These are phyloP conservation scores for Paraleonurus japonicus DNA, from an alignment of 257 asterid genomes.

Conservation along the genomic window DNA sequence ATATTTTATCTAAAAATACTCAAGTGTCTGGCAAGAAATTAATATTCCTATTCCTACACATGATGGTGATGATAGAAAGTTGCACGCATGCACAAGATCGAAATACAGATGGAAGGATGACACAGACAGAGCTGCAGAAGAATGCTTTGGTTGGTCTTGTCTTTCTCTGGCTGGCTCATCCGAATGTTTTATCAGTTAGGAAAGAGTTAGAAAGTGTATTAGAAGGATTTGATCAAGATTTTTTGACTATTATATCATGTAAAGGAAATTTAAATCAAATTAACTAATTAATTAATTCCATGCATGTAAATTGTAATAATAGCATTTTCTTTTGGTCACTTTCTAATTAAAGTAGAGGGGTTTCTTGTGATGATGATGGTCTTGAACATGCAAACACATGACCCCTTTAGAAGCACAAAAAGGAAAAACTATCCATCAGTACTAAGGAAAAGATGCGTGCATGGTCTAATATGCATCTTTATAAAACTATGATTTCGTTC, in stretches of 20 bases:
- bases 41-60: neutral
- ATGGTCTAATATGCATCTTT: slow-evolving; percentile 11
- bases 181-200: slow-evolving; percentile 27
- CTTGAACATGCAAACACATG: slow-evolving; percentile 45
- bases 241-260: neutral
- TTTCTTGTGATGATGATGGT: slow-evolving; percentile 35
- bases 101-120: too few relatives aligned
- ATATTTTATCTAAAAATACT: too few relatives aligned
- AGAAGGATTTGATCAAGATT: slow-evolving; percentile 17
- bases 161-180: slow-evolving; percentile 13
- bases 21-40: slow-evolving; percentile 14
- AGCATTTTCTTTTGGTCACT: slow-evolving; percentile 18
- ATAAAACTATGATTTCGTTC: neutral
- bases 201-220: slow-evolving; percentile 22
- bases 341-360: slow-evolving; percentile 28
- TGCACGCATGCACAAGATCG: slow-evolving; percentile 27
- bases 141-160: slow-evolving; percentile 32
- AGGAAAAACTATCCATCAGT: slow-evolving; percentile 24
- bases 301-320: slow-evolving; percentile 20
- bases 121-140: too few relatives aligned
- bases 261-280: neutral
- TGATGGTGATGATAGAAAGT: slow-evolving; percentile 22
- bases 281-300: neutral
- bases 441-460: slow-evolving; percentile 17
- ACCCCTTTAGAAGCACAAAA: slow-evolving; percentile 41